phyloP scores from a whole-genome alignment of 805 yeast genomes.

The Nakazawaea holstii region DNA sequence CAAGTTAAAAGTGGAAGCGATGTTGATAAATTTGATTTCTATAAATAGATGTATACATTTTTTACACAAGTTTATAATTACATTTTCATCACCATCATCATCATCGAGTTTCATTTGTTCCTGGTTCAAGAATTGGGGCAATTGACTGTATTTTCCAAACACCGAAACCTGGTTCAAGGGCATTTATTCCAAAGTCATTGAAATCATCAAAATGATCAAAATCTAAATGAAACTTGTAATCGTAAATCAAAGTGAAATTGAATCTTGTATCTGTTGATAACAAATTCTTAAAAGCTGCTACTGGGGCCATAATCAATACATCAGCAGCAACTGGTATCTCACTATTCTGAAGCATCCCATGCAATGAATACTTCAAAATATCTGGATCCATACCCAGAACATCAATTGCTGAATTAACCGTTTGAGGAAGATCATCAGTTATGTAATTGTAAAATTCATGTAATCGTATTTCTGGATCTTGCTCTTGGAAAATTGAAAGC shows the following conservation, averaged over 20 bases:
- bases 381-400: constrained; percentile 37
- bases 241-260: constrained; percentile 23
- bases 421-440: constrained; percentile 4
- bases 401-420: constrained; percentile 29
- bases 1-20: constrained; percentile 96
- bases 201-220: constrained; percentile 65
- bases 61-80: not conserved
- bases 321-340: constrained; percentile 9
- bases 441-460: constrained; percentile 4
- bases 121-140: not conserved
- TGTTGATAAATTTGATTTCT: constrained; percentile 96
- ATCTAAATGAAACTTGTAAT: constrained; percentile 50
- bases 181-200: constrained; percentile 27
- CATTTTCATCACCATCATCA: not conserved
- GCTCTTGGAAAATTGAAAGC: not conserved
- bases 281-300: constrained; percentile 23
- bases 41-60: constrained; percentile 47
- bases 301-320: constrained; percentile 29
- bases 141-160: constrained; percentile 31
- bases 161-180: constrained; percentile 60
- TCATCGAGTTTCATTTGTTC: not conserved
- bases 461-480: constrained; percentile 7
- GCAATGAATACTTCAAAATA: constrained; percentile 2
- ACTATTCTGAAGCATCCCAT: constrained; percentile 2
- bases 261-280: not conserved